phyloP scores from a whole-genome alignment of 352 stramenopile genomes.

The Phytophthora uliginosa region DNA sequence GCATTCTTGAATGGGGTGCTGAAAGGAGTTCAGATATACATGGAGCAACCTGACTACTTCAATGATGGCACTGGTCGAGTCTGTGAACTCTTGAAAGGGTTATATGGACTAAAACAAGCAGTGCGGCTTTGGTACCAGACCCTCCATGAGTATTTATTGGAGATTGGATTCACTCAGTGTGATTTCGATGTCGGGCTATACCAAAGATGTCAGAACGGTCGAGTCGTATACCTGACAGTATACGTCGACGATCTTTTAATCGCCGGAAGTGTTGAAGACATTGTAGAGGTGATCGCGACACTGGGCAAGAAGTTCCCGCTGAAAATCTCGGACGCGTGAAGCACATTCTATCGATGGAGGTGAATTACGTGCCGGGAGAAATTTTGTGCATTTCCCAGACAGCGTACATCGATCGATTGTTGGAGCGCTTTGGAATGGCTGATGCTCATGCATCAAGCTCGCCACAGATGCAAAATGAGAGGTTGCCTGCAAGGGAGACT shows the following conservation, averaged over 20 bases:
- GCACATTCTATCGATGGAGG: neutral
- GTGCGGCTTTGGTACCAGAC: neutral
- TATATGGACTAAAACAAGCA: neutral
- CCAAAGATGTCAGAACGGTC: neutral
- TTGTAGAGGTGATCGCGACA: neutral
- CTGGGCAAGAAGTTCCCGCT: neutral
- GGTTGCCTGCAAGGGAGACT: neutral
- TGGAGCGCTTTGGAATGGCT: neutral
- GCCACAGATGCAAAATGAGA: neutral
- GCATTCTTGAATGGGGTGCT: neutral
- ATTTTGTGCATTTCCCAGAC: neutral
- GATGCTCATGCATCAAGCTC: neutral
- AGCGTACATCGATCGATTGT: neutral
- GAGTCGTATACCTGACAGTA: neutral
- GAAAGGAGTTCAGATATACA: neutral
- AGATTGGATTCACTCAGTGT: neutral
- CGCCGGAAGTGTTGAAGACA: neutral
- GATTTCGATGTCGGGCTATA: neutral
- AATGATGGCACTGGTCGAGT: neutral
- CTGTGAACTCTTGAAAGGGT: neutral
- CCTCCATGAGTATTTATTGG: neutral
- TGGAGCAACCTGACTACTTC: neutral
- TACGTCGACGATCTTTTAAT: neutral
- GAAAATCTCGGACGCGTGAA: neutral
- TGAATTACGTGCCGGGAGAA: neutral